These are phyloP conservation scores for Chaetomium cochliodes DNA, from an alignment of 495 filamentous ascomycete genomes.

Conservation along the genomic window DNA sequence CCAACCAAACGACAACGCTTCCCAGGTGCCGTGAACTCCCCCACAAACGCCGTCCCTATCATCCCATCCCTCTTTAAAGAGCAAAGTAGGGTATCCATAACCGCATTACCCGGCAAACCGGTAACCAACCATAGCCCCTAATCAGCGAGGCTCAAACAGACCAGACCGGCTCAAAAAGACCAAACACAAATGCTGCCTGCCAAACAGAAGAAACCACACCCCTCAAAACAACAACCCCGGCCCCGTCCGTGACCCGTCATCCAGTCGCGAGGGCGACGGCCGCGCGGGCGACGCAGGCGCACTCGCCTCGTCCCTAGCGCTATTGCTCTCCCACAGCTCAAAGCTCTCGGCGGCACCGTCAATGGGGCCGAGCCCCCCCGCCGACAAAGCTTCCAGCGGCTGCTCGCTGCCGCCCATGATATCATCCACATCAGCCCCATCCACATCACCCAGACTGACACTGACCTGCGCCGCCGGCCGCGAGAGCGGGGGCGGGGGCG, in stretches of 20 bases:
- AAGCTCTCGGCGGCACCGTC: constrained; percentile 54
- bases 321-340: constrained; percentile 66
- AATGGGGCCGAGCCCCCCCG: constrained; percentile 50
- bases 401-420: constrained; percentile 48
- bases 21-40: neutral
- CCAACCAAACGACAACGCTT: neutral
- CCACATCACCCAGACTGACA: constrained; percentile 33
- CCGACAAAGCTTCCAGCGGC: constrained; percentile 44
- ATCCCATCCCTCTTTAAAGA: constrained; percentile 9
- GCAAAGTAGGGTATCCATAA: constrained; percentile 15
- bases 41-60: constrained; percentile 13
- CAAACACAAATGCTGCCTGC: too few relatives aligned
- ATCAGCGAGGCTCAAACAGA: too few relatives aligned
- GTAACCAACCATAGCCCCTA: neutral
- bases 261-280: constrained; percentile 24
- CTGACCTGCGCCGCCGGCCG: too few relatives aligned
- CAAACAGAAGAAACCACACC: constrained; percentile 3
- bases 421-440: constrained; percentile 41
- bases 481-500: constrained; percentile 33
- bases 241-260: neutral
- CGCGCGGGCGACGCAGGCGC: constrained; percentile 29
- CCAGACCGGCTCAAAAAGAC: too few relatives aligned
- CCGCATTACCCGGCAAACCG: constrained; percentile 6
- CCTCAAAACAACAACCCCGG: constrained; percentile 7
- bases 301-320: constrained; percentile 52